These are phyloP conservation scores for Trichoderma orchidacearum DNA, from an alignment of 495 filamentous ascomycete genomes.

Conservation along the genomic window DNA sequence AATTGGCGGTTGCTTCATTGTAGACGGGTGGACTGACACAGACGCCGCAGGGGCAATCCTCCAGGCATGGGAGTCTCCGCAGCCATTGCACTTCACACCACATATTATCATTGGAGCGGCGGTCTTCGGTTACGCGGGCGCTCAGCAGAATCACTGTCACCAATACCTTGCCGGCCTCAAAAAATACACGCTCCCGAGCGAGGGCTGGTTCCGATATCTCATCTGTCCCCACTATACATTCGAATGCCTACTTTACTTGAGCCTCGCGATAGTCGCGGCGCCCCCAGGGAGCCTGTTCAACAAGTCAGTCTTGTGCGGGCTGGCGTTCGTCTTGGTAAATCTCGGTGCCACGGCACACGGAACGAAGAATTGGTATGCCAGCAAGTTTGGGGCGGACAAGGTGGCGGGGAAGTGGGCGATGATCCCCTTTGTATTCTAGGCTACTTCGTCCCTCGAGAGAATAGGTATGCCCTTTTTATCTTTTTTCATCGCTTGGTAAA, in stretches of 20 bases:
- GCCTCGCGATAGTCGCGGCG: conserved; percentile 61
- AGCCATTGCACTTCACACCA: conserved; percentile 10
- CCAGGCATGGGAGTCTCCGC: conserved; percentile 7
- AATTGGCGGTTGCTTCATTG: not conserved
- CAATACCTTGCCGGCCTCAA: conserved; percentile 63
- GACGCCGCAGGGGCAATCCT: conserved; percentile 1
- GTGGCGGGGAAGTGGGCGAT: conserved; percentile 64
- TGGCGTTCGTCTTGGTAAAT: conserved; percentile 65
- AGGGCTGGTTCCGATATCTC: conserved; percentile 50
- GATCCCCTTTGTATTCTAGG: conserved; percentile 64
- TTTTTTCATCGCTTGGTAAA: conserved; percentile 27
- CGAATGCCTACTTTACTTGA: conserved; percentile 73
- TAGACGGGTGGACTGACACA: conserved; percentile 8
- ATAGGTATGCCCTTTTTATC: conserved; percentile 1
- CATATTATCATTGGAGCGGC: conserved; percentile 32
- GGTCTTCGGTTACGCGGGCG: conserved; percentile 60
- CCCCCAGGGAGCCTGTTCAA: conserved; percentile 51
- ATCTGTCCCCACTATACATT: conserved; percentile 88
- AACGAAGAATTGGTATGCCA: conserved; percentile 68
- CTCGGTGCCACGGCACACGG: conserved; percentile 67
- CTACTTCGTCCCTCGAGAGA: not conserved
- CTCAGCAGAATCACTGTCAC: conserved; percentile 71
- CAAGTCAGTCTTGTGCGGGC: conserved; percentile 52
- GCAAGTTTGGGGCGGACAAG: conserved; percentile 59
- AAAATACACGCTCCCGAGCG: conserved; percentile 67